phyloP scores from a whole-genome alignment of 441 rosid genomes.

The Croton setiger region DNA sequence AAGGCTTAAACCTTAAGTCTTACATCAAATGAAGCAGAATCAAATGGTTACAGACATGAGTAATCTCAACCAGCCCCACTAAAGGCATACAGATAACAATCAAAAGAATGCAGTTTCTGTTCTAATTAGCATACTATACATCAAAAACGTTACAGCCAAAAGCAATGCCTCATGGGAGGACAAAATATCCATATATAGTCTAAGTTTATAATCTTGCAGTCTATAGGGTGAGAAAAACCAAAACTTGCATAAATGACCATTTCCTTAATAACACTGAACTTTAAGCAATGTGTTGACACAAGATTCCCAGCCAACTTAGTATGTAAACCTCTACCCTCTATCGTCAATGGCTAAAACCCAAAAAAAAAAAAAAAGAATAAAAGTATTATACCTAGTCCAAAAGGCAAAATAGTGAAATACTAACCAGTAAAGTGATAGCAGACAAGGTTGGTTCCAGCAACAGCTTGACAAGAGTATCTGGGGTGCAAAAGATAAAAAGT shows the following conservation, averaged over 20 bases:
- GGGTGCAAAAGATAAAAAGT: slow-evolving; percentile 17
- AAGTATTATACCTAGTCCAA: background rate
- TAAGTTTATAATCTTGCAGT: too few relatives aligned
- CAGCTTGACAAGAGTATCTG: slow-evolving; percentile 58
- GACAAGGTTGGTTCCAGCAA: slow-evolving; percentile 60
- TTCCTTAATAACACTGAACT: background rate
- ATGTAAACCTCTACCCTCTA: background rate
- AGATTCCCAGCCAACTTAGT: background rate
- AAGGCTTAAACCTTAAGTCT: background rate
- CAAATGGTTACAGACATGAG: background rate
- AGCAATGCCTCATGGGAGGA: background rate
- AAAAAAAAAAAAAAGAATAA: slow-evolving; percentile 2
- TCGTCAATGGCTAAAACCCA: background rate
- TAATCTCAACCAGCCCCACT: background rate
- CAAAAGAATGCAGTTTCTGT: background rate
- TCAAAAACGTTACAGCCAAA: background rate
- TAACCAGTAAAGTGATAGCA: slow-evolving; percentile 45
- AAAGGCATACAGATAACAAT: background rate
- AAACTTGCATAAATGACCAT: background rate
- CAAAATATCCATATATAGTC: background rate
- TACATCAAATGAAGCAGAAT: background rate
- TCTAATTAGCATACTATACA: background rate
- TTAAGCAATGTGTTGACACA: background rate
- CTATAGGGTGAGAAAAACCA: background rate
- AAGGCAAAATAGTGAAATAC: slow-evolving; percentile 28